Percentiles rank a stretch among this genome's conserved stretches.
Conservation (phyloP, 495 filamentous ascomycete genomes). For the Lasiosphaeria miniovina region DNA sequence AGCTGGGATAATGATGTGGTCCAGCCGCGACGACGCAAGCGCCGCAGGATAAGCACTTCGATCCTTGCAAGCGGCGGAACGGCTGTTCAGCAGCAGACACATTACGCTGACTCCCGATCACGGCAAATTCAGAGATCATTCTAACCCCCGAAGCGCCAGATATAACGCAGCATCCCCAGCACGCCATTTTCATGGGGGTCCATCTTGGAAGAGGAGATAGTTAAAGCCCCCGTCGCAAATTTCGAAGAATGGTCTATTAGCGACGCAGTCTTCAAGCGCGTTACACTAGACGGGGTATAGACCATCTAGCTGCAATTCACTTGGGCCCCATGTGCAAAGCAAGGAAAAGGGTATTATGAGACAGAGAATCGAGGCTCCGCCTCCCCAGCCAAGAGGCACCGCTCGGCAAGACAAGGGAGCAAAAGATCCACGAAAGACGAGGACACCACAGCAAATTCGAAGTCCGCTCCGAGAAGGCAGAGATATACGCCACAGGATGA, state of each 20-base stretch:
- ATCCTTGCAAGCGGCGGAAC: not conserved
- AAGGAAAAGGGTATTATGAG: not conserved
- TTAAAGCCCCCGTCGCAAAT: conserved; percentile 1
- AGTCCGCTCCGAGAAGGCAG: conserved; percentile 7
- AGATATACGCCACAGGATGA: conserved; percentile 14
- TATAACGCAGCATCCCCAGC: conserved; percentile 7
- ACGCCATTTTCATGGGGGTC: conserved; percentile 14
- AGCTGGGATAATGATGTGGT: conserved; percentile 12
- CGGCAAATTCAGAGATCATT: conserved; percentile 7
- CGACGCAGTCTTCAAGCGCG: conserved; percentile 5
- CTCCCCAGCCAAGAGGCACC: conserved; percentile 2
- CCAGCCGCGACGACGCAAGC: conserved; percentile 10
- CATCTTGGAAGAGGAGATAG: conserved; percentile 1
- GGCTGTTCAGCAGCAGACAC: not conserved
- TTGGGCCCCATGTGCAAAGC: conserved; percentile 3
- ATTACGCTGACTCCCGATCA: conserved; percentile 11
- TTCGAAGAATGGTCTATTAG: conserved; percentile 9
- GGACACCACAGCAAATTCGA: conserved; percentile 12
- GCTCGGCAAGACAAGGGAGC: conserved; percentile 21
- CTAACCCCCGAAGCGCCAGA: conserved; percentile 5
- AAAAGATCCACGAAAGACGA: conserved; percentile 9
- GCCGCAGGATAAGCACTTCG: conserved; percentile 12
- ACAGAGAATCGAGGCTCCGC: not conserved
- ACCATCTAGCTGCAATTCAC: conserved; percentile 10
- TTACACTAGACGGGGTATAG: not conserved